These are phyloP conservation scores for Eruca vesicaria DNA, from an alignment of 441 rosid species.

Conservation along the genomic window DNA sequence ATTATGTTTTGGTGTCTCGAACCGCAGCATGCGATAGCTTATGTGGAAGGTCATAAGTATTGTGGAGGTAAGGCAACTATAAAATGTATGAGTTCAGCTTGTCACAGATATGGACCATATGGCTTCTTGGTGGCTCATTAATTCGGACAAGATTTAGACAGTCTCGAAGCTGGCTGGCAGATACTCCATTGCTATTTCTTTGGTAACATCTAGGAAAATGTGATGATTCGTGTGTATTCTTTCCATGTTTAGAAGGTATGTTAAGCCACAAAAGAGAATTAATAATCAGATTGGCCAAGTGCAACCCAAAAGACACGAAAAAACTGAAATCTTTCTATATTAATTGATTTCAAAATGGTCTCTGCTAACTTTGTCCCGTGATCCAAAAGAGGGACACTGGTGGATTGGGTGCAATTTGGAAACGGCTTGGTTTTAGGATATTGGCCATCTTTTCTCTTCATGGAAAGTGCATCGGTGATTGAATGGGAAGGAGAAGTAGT, in stretches of 20 bases:
- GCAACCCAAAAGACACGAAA: too few relatives aligned
- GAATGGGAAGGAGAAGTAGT: conserved; percentile 99
- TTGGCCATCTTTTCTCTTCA: conserved; percentile 94
- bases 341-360: background rate
- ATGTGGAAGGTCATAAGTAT: conserved; percentile 94
- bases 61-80: too few relatives aligned
- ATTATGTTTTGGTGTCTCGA: conserved; percentile 10
- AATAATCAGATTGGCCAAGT: background rate
- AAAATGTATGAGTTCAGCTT: conserved; percentile 98
- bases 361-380: conserved; percentile 39
- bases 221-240: conserved; percentile 15
- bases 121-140: conserved; percentile 83
- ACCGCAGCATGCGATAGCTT: conserved; percentile 87
- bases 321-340: background rate
- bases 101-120: conserved; percentile 81
- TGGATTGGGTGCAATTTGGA: conserved; percentile 99
- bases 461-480: conserved; percentile 89
- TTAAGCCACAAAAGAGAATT: background rate
- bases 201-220: background rate
- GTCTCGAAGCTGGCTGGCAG: conserved; percentile 99
- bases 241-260: conserved; percentile 63
- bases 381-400: conserved; percentile 96
- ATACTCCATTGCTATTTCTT: conserved; percentile 34
- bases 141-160: conserved; percentile 91
- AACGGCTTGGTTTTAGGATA: conserved; percentile 80